Evolutionary conservation across 1,139 yeast species (phyloP).

Genomic region (Candida sanyaensis): DNA sequence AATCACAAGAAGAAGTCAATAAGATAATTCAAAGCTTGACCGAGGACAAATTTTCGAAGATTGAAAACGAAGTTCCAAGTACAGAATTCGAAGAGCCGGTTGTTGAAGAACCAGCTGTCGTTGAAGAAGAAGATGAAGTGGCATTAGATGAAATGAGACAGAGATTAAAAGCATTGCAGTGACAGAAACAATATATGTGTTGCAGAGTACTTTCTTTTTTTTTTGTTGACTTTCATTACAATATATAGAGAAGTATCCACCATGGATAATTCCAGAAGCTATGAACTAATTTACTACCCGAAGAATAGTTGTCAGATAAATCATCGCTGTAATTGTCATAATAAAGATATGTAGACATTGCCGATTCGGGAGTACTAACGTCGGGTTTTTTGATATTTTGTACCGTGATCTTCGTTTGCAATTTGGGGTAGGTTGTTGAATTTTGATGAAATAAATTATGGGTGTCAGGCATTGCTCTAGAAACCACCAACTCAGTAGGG

Average conservation of each 20-base stretch:
- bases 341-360: background rate
- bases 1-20: slow-evolving; percentile 68
- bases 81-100: slow-evolving; percentile 21
- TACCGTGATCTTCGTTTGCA: background rate
- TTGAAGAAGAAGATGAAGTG: slow-evolving; percentile 64
- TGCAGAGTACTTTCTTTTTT: background rate
- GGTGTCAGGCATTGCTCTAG: slow-evolving; percentile 11
- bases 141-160: slow-evolving; percentile 87
- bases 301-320: background rate
- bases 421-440: slow-evolving; percentile 1
- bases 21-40: slow-evolving; percentile 49
- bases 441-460: slow-evolving; percentile 13
- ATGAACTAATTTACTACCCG: background rate
- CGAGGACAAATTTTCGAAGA: slow-evolving; percentile 43
- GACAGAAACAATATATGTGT: slow-evolving; percentile 15
- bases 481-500: slow-evolving; percentile 10
- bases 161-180: slow-evolving; percentile 82
- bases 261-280: background rate
- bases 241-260: slow-evolving; percentile 5
- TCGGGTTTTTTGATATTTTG: background rate
- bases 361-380: background rate
- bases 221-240: background rate
- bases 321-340: background rate
- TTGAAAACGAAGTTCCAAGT: slow-evolving; percentile 46
- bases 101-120: slow-evolving; percentile 17